Evolutionary conservation across 2,329 filamentous ascomycete species (phyloP), one percentile per base, ranked within the genome.

Genomic region (Aspergillus floridensis): DNA sequence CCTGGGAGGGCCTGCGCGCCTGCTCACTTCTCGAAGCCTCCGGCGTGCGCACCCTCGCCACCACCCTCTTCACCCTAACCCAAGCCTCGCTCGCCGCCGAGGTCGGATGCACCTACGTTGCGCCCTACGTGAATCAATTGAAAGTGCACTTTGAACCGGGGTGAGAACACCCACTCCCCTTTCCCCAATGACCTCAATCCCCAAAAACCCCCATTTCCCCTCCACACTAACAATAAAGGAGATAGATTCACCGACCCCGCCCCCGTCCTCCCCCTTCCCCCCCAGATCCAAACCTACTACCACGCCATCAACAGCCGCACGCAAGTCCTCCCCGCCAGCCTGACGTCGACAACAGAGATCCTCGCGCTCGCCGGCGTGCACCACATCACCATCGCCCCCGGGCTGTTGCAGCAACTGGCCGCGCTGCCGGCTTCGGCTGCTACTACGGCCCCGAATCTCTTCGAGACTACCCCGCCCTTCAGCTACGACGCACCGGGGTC

Each of bases 121-220:
- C 86, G 0, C 86, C 87, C 0, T 81, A 88, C 62, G 83, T 89
- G 31, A 88, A 88, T 66, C 85, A 88, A 63, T 74, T 89, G 46
- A 83, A 82, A 63, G 86, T 87, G 5, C 85, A 88, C 65, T 84
- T 87, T 58, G 82, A 85, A 48, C 54, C 65, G 7, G 69, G 66
- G 72, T 73, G 41, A 52, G n/a, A n/a, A n/a, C n/a, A n/a, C n/a
- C n/a, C n/a, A n/a, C n/a, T n/a, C n/a, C n/a, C n/a, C n/a, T n/a
- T n/a, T n/a, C n/a, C n/a, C n/a, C n/a, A n/a, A n/a, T n/a, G n/a
- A n/a, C n/a, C n/a, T n/a, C n/a, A n/a, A n/a, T n/a, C n/a, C n/a
- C n/a, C n/a, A n/a, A n/a, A n/a, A n/a, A n/a, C 10, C 49, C 19
- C 26, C n/a, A n/a, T 19, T 21, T 14, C 24, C 8, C 6, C 31